Conservation (phyloP, 2,329 filamentous ascomycete species). For the Calycina herbarum region DNA sequence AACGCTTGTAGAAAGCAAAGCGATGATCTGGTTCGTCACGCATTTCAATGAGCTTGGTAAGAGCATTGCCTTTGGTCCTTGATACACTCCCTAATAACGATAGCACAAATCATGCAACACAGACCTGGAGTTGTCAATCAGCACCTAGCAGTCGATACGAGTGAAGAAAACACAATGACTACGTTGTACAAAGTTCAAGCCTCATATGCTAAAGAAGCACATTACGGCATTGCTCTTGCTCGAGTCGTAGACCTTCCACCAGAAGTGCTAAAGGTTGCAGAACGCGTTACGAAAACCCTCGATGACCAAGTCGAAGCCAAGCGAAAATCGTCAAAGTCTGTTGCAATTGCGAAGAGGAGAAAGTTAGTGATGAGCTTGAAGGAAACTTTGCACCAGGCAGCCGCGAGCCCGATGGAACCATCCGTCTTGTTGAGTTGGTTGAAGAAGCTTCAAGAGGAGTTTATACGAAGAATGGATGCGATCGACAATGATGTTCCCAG, state of each 20-base stretch:
- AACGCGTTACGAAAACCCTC: slow-evolving; percentile 63
- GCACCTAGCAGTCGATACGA: slow-evolving; percentile 73
- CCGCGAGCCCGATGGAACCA: slow-evolving; percentile 63
- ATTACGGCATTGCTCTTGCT: slow-evolving; percentile 85
- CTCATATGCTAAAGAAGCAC: slow-evolving; percentile 67
- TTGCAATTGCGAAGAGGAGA: slow-evolving; percentile 61
- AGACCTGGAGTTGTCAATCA: slow-evolving; percentile 79
- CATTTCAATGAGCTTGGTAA: slow-evolving; percentile 79
- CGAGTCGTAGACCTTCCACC: slow-evolving; percentile 71
- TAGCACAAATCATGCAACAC: slow-evolving; percentile 70
- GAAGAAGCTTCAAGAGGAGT: slow-evolving; percentile 69
- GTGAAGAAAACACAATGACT: slow-evolving; percentile 60
- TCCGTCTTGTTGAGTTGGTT: slow-evolving; percentile 64
- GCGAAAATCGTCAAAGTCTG: slow-evolving; percentile 57
- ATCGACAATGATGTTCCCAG: slow-evolving; percentile 48
- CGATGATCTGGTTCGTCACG: slow-evolving; percentile 88
- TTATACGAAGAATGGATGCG: slow-evolving; percentile 65
- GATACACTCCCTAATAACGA: slow-evolving; percentile 7
- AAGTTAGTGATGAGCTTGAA: slow-evolving; percentile 73
- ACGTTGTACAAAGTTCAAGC: slow-evolving; percentile 86
- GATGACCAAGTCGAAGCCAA: slow-evolving; percentile 56
- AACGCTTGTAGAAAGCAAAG: slow-evolving; percentile 75
- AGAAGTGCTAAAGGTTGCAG: slow-evolving; percentile 66
- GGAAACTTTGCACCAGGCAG: slow-evolving; percentile 70
- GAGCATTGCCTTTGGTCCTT: slow-evolving; percentile 17